phyloP scores from a whole-genome alignment of 108 stramenopile genomes.

The Schizochytrium sp. region DNA sequence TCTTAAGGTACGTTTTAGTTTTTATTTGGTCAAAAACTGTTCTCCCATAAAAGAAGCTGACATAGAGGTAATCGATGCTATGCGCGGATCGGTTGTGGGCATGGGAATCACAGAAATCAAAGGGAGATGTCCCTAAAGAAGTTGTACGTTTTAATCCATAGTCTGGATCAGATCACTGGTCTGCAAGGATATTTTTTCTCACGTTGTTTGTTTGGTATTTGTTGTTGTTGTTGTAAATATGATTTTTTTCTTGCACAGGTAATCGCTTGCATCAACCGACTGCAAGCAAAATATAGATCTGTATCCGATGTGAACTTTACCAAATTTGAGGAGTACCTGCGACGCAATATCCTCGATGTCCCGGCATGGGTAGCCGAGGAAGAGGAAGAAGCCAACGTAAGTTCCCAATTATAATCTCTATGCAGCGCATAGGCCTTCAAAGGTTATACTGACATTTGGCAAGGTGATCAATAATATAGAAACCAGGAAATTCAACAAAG shows the following conservation, averaged over 20 bases:
- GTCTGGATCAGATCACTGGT: background rate
- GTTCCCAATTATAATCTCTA: background rate
- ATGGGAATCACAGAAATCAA: background rate
- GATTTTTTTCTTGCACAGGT: background rate
- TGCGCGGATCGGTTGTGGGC: background rate
- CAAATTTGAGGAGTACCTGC: slow-evolving; percentile 32
- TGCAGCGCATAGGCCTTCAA: too few relatives aligned
- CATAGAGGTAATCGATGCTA: background rate
- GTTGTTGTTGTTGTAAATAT: background rate
- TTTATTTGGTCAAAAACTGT: background rate
- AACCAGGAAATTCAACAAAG: background rate
- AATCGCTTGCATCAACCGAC: background rate
- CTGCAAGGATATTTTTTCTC: background rate
- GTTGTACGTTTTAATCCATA: background rate
- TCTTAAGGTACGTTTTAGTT: slow-evolving; percentile 41
- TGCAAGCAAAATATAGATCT: background rate
- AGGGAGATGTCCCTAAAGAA: background rate
- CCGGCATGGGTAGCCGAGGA: slow-evolving; percentile 39
- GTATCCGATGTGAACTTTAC: slow-evolving; percentile 13
- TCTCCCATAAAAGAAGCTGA: background rate
- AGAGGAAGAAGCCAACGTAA: background rate
- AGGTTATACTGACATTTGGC: too few relatives aligned
- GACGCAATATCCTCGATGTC: slow-evolving; percentile 25
- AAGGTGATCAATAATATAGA: background rate
- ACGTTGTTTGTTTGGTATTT: background rate